Evolutionary conservation across 495 filamentous ascomycete genomes (phyloP).

Genomic region (Geopyxis carbonaria): DNA sequence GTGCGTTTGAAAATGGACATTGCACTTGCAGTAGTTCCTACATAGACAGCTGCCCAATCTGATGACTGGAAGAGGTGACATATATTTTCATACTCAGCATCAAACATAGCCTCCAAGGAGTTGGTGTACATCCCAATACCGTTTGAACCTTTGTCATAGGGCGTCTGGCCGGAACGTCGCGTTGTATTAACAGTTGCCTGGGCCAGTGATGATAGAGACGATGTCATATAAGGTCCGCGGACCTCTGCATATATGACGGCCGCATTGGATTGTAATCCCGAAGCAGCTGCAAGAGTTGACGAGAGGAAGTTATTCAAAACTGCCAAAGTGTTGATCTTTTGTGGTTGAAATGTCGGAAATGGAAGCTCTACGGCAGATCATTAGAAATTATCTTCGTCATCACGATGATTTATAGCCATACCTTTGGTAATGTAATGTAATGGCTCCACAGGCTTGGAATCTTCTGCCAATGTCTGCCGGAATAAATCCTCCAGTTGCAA

Average conservation of each 20-base stretch:
- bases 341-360: conserved; percentile 44
- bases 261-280: conserved; percentile 35
- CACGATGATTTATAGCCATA: conserved; percentile 9
- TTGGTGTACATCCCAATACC: conserved; percentile 81
- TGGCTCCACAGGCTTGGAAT: conserved; percentile 63
- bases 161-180: conserved; percentile 45
- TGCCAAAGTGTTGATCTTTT: conserved; percentile 39
- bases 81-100: conserved; percentile 77
- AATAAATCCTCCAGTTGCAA: conserved; percentile 68
- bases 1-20: conserved; percentile 73
- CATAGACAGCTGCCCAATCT: conserved; percentile 62
- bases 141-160: conserved; percentile 79
- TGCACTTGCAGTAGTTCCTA: conserved; percentile 55
- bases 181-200: conserved; percentile 68
- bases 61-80: conserved; percentile 66
- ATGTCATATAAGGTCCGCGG: conserved; percentile 64
- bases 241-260: conserved; percentile 69
- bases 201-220: conserved; percentile 67
- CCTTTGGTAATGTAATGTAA: conserved; percentile 86
- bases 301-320: conserved; percentile 41
- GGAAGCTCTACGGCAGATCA: conserved; percentile 36
- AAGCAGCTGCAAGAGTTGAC: conserved; percentile 34
- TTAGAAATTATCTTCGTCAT: background rate
- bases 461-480: conserved; percentile 53
- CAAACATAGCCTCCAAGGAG: conserved; percentile 69